Conservation (phyloP, 768 basidiomycete genomes). For the Austroboletus festivus region DNA sequence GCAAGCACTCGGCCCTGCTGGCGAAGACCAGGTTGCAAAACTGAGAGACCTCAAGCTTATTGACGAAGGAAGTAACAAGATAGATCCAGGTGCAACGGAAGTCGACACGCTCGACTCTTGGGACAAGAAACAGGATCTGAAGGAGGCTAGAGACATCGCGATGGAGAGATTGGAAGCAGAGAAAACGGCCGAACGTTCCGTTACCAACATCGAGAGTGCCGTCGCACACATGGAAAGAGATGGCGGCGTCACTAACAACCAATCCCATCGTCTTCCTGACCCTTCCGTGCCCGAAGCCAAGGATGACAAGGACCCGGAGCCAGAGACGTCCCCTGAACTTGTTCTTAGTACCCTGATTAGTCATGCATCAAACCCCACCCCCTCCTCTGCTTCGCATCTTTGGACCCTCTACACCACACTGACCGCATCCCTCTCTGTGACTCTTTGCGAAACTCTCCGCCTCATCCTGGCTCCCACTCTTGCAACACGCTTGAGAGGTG, state of each 20-base stretch:
- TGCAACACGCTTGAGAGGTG: constrained; percentile 91
- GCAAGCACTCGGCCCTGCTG: constrained; percentile 88
- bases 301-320: constrained; percentile 19
- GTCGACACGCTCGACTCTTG: constrained; percentile 34
- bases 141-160: constrained; percentile 22
- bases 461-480: constrained; percentile 94
- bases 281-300: constrained; percentile 30
- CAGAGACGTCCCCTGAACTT: constrained; percentile 16
- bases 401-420: constrained; percentile 91
- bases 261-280: constrained; percentile 21
- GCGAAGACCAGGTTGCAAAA: constrained; percentile 78
- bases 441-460: constrained; percentile 93
- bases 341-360: constrained; percentile 20
- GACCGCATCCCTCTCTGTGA: constrained; percentile 87
- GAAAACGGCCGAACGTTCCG: constrained; percentile 24
- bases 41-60: constrained; percentile 76
- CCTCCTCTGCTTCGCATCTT: constrained; percentile 54
- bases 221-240: constrained; percentile 36
- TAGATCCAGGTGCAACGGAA: constrained; percentile 45
- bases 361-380: constrained; percentile 22
- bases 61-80: constrained; percentile 52
- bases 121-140: constrained; percentile 21
- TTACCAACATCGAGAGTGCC: constrained; percentile 44
- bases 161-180: constrained; percentile 28
- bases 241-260: not conserved